Base-by-base conservation (phyloP, 129 eudicot species). In the Escallonia herrerae region DNA sequence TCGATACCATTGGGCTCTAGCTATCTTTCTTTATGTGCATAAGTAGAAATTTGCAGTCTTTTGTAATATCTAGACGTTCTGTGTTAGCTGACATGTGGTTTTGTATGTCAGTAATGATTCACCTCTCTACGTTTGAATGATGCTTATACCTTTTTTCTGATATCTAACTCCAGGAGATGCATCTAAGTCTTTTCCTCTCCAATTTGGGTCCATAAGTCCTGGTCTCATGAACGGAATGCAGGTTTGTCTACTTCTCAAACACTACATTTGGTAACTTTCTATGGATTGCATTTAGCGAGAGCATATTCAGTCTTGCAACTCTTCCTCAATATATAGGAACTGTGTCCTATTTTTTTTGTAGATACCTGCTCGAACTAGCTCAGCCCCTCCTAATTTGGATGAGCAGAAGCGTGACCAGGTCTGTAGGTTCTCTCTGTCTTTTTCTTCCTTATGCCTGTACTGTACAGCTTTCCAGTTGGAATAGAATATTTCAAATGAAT, bases 331-430 rank as follows among this genome's bases (percentile, higher is more conserved):
- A 51, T n/a, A 64, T 53, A 8, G 49, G 60, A 22, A 70, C 15
- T 42, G 43, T 70, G 10, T 9, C 43, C 52, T 43, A 14, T 68
- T 8, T 62, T 74, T 14, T 76, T 43, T 75, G 71, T 62, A 93
- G 98, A 73, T 93, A 55, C 98, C 97, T 66, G 86, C 95, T 46
- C 77, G 95, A 67, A 90, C 97, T 48, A 90, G 68, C 82, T 90
- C 97, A 60, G 95, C 95, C 37, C 97, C 97, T 60, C 95, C 89
- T 46, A 84, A 84, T 72, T 53, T 84, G 78, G 95, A 81, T 77
- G 95, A 90, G 78, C 95, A 83, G 79, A 82, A 82, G 79, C 80
- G 75, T 61, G 89, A 66, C 63, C 98, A 88, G 96, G 98, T 91
- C 13, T 69, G 79, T 72, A 4, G 38, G 40, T 71, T 40, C 15